Percentiles rank a stretch among this genome's conserved stretches.
Evolutionary conservation across 140 eudicot species (phyloP).

Genomic region (Stevia rebaudiana): DNA sequence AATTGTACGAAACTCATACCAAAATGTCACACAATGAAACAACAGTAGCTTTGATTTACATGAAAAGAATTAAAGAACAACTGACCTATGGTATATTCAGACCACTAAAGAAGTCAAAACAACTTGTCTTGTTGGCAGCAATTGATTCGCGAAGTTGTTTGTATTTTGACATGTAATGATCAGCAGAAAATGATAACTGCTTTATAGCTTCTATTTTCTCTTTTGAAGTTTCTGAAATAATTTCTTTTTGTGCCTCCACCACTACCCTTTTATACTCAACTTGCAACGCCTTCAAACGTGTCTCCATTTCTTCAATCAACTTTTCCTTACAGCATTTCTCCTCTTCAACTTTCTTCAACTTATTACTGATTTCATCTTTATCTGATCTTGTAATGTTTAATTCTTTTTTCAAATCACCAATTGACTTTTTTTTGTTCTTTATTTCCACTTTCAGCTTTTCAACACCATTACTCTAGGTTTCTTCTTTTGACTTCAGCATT

Average conservation of each 20-base stretch:
- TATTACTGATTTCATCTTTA: constrained; percentile 39
- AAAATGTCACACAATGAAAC: not conserved
- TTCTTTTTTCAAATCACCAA: constrained; percentile 36
- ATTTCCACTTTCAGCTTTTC: constrained; percentile 34
- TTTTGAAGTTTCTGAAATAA: constrained; percentile 45
- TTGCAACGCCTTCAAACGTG: constrained; percentile 19
- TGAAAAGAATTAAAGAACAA: constrained; percentile 1
- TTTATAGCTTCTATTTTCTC: constrained; percentile 79
- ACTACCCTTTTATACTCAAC: constrained; percentile 53
- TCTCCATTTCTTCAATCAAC: constrained; percentile 36
- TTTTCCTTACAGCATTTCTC: constrained; percentile 31
- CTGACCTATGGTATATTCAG: not conserved
- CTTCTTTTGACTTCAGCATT: constrained; percentile 31
- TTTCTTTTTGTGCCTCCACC: constrained; percentile 33
- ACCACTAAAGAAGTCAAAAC: constrained; percentile 30
- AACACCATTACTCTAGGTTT: constrained; percentile 28
- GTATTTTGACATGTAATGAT: constrained; percentile 59
- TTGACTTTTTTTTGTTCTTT: constrained; percentile 14
- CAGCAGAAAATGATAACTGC: constrained; percentile 68
- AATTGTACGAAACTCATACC: not conserved
- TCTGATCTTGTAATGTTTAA: constrained; percentile 37
- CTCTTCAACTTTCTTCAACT: constrained; percentile 42
- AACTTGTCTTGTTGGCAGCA: constrained; percentile 30
- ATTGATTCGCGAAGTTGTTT: constrained; percentile 44
- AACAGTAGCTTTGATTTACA: constrained; percentile 1